Evolutionary conservation across 2,329 filamentous ascomycete genomes (phyloP).

Genomic region (Didymella pomorum): DNA sequence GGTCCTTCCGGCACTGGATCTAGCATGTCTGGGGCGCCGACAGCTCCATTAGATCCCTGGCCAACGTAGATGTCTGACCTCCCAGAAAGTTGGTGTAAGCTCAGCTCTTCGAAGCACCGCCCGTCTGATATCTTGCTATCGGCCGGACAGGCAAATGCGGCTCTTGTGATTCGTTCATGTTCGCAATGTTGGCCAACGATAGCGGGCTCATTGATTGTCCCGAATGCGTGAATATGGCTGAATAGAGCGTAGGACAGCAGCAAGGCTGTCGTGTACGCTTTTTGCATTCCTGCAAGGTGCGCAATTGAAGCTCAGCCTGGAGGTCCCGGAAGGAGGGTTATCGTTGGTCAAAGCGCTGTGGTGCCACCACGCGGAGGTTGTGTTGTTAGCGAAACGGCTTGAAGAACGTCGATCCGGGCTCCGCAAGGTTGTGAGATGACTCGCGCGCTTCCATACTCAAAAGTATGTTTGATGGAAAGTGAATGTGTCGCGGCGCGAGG

Average conservation of each 20-base stretch:
- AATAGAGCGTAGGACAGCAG: constrained; percentile 6
- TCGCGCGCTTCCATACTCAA: constrained; percentile 18
- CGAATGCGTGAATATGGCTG: constrained; percentile 19
- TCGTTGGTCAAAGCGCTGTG: constrained; percentile 10
- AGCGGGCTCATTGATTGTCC: constrained; percentile 35
- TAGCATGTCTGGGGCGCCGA: constrained; percentile 37
- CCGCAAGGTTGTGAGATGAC: constrained; percentile 4
- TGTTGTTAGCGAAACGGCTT: constrained; percentile 17
- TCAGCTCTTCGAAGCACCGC: constrained; percentile 33
- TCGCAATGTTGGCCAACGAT: constrained; percentile 37
- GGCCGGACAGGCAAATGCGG: constrained; percentile 30
- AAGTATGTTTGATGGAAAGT: neutral
- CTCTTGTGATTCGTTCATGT: constrained; percentile 36
- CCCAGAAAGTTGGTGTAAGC: constrained; percentile 32
- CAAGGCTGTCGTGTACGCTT: constrained; percentile 11
- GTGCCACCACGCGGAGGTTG: constrained; percentile 2
- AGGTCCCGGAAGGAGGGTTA: neutral
- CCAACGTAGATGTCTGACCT: constrained; percentile 31
- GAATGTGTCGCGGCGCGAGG: neutral
- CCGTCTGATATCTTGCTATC: constrained; percentile 28
- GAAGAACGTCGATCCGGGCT: constrained; percentile 12
- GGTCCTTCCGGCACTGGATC: constrained; percentile 35
- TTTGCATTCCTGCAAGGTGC: constrained; percentile 16
- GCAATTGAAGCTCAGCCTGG: neutral
- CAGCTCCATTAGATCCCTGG: constrained; percentile 34